phyloP scores from a whole-genome alignment of 129 eudicot species.

The Flaveria linearis region DNA sequence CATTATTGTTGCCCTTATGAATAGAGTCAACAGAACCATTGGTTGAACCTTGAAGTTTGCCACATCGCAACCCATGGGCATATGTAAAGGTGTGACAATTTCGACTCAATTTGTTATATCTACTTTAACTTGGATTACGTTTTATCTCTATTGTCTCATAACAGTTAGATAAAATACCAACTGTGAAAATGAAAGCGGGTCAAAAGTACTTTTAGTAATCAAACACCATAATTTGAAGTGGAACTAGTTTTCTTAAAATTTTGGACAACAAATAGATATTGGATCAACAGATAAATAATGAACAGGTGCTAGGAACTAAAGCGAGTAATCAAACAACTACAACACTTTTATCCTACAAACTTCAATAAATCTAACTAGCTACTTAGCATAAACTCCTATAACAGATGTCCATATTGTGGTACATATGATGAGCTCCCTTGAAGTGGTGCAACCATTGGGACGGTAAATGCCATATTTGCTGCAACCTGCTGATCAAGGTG shows the following conservation, averaged over 20 bases:
- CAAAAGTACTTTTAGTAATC: neutral
- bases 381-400: slow-evolving; percentile 20
- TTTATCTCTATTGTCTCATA: neutral
- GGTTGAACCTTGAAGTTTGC: slow-evolving; percentile 2
- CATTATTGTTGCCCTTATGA: slow-evolving; percentile 8
- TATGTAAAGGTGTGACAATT: neutral
- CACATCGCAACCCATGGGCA: neutral
- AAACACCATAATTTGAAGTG: slow-evolving; percentile 5
- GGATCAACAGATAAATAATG: slow-evolving; percentile 26
- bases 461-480: slow-evolving; percentile 39
- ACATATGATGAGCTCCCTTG: slow-evolving; percentile 44
- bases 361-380: slow-evolving; percentile 9
- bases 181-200: neutral
- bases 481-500: slow-evolving; percentile 36
- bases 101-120: neutral
- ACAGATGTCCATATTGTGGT: slow-evolving; percentile 39
- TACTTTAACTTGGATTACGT: neutral
- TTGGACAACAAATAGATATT: slow-evolving; percentile 2
- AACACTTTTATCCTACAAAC: slow-evolving; percentile 31
- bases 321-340: slow-evolving; percentile 31
- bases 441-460: slow-evolving; percentile 39
- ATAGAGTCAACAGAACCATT: slow-evolving; percentile 8
- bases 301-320: slow-evolving; percentile 33
- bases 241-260: neutral
- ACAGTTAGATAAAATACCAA: too few species aligned